These are phyloP conservation scores for Aspergillus proliferans DNA, from an alignment of 2,329 filamentous ascomycete genomes.

Conservation along the genomic window DNA sequence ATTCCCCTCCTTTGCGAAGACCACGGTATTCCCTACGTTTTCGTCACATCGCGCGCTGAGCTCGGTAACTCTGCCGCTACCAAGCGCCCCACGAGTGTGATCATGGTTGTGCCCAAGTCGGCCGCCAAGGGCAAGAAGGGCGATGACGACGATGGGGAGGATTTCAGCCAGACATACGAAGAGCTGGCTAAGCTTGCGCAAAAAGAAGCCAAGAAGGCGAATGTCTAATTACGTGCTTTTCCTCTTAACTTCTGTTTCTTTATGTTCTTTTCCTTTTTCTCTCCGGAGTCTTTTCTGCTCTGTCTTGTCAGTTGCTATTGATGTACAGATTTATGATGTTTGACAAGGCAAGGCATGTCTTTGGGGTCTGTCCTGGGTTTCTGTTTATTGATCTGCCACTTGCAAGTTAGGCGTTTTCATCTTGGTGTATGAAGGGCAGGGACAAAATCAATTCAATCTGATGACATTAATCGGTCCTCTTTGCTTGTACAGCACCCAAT, in stretches of 20 bases:
- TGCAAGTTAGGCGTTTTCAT: constrained; percentile 34
- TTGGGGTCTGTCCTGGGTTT: constrained; percentile 32
- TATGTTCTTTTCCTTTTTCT: constrained; percentile 16
- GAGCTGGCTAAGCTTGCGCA: constrained; percentile 54
- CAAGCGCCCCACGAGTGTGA: constrained; percentile 92
- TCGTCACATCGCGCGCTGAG: constrained; percentile 85
- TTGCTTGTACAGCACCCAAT: not conserved
- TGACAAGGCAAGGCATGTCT: constrained; percentile 34
- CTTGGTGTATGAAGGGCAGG: constrained; percentile 36
- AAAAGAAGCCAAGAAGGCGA: constrained; percentile 54
- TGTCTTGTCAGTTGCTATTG: constrained; percentile 21
- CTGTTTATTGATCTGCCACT: constrained; percentile 28
- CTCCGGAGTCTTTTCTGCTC: constrained; percentile 18
- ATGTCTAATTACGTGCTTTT: constrained; percentile 34
- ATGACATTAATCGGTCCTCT: not conserved
- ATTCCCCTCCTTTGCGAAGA: constrained; percentile 97
- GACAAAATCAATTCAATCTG: constrained; percentile 14
- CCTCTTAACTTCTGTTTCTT: constrained; percentile 1
- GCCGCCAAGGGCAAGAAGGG: constrained; percentile 47
- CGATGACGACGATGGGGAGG: constrained; percentile 39
- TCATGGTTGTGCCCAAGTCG: constrained; percentile 64
- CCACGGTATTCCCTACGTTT: constrained; percentile 95
- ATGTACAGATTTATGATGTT: constrained; percentile 33
- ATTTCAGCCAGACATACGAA: constrained; percentile 49
- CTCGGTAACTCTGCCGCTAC: constrained; percentile 89